Evolutionary conservation across 2,329 filamentous ascomycete species (phyloP).

Genomic region (Monilinia fructicola): DNA sequence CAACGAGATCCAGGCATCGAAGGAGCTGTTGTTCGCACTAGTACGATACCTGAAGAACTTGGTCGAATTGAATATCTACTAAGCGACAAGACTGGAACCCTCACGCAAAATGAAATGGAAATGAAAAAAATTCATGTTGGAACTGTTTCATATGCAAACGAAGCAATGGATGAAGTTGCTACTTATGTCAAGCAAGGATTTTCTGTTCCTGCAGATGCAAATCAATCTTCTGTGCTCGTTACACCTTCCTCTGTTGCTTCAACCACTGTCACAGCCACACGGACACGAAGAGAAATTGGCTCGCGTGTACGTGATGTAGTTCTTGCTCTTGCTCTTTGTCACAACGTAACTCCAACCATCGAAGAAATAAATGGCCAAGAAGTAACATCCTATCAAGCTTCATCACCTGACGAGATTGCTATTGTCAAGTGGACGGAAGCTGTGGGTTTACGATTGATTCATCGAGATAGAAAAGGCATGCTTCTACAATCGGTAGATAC

Average conservation of each 20-base stretch:
- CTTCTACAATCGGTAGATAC: slow-evolving; percentile 74
- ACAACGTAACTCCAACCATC: slow-evolving; percentile 91
- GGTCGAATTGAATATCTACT: slow-evolving; percentile 94
- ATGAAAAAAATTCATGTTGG: slow-evolving; percentile 98
- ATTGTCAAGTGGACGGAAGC: slow-evolving; percentile 95
- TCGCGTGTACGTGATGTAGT: slow-evolving; percentile 91
- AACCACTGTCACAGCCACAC: slow-evolving; percentile 63
- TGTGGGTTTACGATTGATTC: slow-evolving; percentile 79
- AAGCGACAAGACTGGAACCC: slow-evolving; percentile 96
- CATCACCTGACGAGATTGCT: slow-evolving; percentile 95
- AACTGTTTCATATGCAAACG: slow-evolving; percentile 96
- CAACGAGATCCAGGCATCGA: slow-evolving; percentile 87
- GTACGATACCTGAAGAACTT: slow-evolving; percentile 94
- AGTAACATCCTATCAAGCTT: slow-evolving; percentile 89
- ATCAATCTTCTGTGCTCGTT: slow-evolving; percentile 55
- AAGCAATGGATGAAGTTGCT: slow-evolving; percentile 96
- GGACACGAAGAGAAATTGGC: slow-evolving; percentile 89
- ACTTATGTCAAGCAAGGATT: slow-evolving; percentile 87
- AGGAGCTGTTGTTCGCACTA: slow-evolving; percentile 90
- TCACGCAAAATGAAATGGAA: slow-evolving; percentile 98
- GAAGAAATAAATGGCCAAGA: slow-evolving; percentile 78
- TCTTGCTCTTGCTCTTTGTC: slow-evolving; percentile 86
- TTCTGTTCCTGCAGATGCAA: slow-evolving; percentile 50
- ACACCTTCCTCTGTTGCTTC: slow-evolving; percentile 72
- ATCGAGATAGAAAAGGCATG: slow-evolving; percentile 86